Evolutionary conservation across 306 rosid species (phyloP).

Genomic region (Quercus cerris): DNA sequence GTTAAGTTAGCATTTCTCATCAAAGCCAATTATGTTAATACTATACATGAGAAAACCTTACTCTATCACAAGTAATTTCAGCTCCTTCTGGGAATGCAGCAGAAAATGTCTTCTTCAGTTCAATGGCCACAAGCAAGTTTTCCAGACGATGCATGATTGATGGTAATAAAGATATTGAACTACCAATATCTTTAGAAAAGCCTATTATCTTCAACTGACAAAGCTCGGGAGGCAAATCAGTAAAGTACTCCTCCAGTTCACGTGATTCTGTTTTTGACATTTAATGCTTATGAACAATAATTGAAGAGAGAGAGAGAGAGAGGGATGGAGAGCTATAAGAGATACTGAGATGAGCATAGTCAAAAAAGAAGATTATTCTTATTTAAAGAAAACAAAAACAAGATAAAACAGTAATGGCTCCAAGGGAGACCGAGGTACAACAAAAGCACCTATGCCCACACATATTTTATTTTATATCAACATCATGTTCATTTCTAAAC

Average conservation of each 20-base stretch:
- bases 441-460: neutral
- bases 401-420: neutral
- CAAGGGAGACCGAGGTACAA: neutral
- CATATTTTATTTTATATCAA: neutral
- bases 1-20: neutral
- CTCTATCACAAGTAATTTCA: conserved; percentile 60
- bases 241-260: conserved; percentile 61
- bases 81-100: conserved; percentile 74
- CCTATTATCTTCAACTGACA: conserved; percentile 82
- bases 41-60: conserved; percentile 39
- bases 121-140: conserved; percentile 88
- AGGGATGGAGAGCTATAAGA: neutral
- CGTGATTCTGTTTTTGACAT: conserved; percentile 48
- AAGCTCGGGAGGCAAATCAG: conserved; percentile 74
- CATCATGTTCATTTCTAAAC: neutral
- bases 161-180: conserved; percentile 89
- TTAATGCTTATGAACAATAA: neutral
- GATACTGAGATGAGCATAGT: conserved; percentile 24
- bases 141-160: conserved; percentile 94
- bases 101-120: conserved; percentile 56
- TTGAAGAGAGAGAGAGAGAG: conserved; percentile 13
- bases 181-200: conserved; percentile 92
- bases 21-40: neutral
- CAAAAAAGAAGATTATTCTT: conserved; percentile 3
- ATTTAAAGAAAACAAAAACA: neutral